Percentiles rank a stretch among this genome's conserved stretches.
Evolutionary conservation across 179 eudicot species (phyloP).

Genomic region (Actinidia polygama): DNA sequence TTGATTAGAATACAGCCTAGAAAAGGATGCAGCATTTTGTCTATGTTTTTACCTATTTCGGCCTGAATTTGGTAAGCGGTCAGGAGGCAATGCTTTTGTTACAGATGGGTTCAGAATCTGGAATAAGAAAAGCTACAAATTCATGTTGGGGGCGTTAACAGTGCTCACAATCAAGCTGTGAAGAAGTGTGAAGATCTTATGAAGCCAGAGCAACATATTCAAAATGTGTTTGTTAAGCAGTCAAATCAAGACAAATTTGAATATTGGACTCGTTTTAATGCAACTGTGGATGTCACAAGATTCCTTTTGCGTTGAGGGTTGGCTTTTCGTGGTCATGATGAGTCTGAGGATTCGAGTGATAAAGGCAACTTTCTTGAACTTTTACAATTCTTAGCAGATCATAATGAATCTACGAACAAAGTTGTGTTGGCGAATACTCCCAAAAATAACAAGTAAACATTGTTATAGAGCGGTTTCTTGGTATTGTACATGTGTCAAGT

Average conservation of each 20-base stretch:
- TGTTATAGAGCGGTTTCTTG: neutral
- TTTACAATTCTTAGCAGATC: neutral
- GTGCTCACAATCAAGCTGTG: neutral
- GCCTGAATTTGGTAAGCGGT: neutral
- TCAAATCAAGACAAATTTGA: neutral
- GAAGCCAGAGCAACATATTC: neutral
- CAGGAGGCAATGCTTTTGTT: neutral
- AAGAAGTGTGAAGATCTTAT: neutral
- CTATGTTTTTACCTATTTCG: too few species aligned
- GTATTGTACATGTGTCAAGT: neutral
- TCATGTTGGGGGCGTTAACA: neutral
- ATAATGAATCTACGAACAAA: neutral
- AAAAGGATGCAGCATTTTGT: too few species aligned
- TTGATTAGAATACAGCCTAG: too few species aligned
- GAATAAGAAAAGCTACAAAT: constrained; percentile 1
- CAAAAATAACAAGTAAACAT: neutral
- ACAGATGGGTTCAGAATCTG: neutral
- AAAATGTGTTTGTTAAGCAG: neutral
- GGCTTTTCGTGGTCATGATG: constrained; percentile 13
- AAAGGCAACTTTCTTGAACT: neutral
- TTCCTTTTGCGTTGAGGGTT: neutral
- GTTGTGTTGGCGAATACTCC: neutral
- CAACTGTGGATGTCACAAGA: neutral
- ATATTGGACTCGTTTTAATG: neutral
- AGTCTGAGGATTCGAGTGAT: neutral